Conservation (phyloP, 495 filamentous ascomycete species). For the Tuber magnatum region DNA sequence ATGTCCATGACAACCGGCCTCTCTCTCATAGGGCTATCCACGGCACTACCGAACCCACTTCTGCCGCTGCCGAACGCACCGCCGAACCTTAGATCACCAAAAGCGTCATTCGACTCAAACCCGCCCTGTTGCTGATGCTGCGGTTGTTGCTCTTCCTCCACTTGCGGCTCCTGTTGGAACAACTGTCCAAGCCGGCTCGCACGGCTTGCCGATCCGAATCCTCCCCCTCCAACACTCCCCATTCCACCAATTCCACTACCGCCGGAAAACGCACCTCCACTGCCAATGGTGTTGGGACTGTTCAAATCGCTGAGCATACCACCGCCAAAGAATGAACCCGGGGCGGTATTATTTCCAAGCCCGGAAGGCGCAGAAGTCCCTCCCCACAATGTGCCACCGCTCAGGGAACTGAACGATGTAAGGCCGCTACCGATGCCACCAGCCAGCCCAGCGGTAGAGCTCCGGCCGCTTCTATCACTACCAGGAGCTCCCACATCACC, state of each 20-base stretch:
- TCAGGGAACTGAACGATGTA: slow-evolving; percentile 52
- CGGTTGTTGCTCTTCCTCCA: slow-evolving; percentile 53
- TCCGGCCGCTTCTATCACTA: slow-evolving; percentile 42
- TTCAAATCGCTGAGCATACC: slow-evolving; percentile 57
- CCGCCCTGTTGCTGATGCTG: slow-evolving; percentile 53
- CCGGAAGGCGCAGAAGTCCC: slow-evolving; percentile 64
- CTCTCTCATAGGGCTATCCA: slow-evolving; percentile 57
- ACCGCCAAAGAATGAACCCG: slow-evolving; percentile 56
- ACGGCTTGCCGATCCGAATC: slow-evolving; percentile 53
- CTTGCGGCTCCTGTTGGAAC: slow-evolving; percentile 76
- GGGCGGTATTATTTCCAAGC: slow-evolving; percentile 57
- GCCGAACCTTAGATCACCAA: slow-evolving; percentile 46
- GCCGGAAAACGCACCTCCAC: slow-evolving; percentile 45
- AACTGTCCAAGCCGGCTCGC: slow-evolving; percentile 79
- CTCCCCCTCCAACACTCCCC: slow-evolving; percentile 52
- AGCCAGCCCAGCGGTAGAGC: slow-evolving; percentile 46
- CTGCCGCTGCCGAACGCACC: slow-evolving; percentile 43
- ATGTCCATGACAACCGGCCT: slow-evolving; percentile 54
- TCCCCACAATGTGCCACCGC: slow-evolving; percentile 57
- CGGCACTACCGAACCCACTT: slow-evolving; percentile 50
- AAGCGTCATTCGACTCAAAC: slow-evolving; percentile 43
- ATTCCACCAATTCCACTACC: slow-evolving; percentile 45
- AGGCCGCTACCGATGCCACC: slow-evolving; percentile 50
- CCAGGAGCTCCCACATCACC: slow-evolving; percentile 42
- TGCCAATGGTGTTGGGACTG: slow-evolving; percentile 54